Base-by-base conservation (phyloP, 2,329 filamentous ascomycete species). In the Bertia moriformis region DNA sequence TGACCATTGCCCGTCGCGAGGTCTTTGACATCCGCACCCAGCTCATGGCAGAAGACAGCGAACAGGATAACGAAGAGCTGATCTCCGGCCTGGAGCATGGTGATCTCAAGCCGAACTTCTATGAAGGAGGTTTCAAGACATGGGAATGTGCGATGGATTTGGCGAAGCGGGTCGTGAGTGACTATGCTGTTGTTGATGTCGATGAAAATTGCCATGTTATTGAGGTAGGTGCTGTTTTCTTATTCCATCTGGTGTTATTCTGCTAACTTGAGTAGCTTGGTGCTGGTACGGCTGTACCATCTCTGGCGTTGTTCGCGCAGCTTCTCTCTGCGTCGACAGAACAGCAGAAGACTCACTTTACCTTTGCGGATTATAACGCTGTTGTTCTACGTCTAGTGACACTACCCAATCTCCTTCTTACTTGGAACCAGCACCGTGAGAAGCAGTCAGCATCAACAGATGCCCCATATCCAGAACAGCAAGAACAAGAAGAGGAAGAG, bases 71-170 rank as follows among this genome's bases (percentile, higher is more conserved):
- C 40, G 60, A 65, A 27, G 51, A 55, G 24, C 51, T 67, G 17
- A 56, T 65, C 29, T 51, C 60, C 1, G 65, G 67, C 5, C 59
- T 76, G 3, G 63, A 67, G 39, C 59, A 68, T 40, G 67, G 69
- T 3, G 73, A 78, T 48, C 62, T 79, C 40, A 65, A 65, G 35
- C 67, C 70, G 18, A 69, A 71, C 43, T 59, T 79, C 48, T 80
- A 80, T 51, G 75, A 80, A 57, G 75, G 75, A 44, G 75, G 75
- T 4, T 78, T 78, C 58, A 80, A 80, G 50, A 79, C 73, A 14
- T 80, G 75, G 75, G 75, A 80, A 55, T 78, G 74, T 52, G 68
- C 71, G 10, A 46, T 76, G 32, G 73, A 79, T 47, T 61, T 80
- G 12, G 72, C 69, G 0, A 63, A 59, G 40, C 44, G 56, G 36